phyloP scores from a whole-genome alignment of 345 rosid species.

The Sonneratia alba region DNA sequence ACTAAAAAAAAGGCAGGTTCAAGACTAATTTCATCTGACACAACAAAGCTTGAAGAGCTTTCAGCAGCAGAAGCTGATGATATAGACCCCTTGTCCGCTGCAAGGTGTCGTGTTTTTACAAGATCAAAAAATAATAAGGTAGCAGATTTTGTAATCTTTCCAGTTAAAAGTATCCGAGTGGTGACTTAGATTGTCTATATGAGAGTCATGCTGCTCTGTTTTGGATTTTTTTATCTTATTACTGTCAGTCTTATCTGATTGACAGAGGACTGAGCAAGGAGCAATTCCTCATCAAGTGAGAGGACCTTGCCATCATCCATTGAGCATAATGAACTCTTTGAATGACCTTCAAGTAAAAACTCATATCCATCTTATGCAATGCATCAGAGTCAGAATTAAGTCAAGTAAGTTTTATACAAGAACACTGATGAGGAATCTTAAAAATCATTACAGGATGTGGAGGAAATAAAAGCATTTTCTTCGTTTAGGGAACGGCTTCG shows the following conservation, averaged over 20 bases:
- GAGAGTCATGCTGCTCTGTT: not conserved
- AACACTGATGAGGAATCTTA: conserved; percentile 6
- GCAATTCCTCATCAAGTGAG: conserved; percentile 50
- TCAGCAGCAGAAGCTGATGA: conserved; percentile 29
- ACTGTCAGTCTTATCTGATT: conserved; percentile 5
- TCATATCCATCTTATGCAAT: conserved; percentile 1
- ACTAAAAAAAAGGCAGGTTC: conserved; percentile 66
- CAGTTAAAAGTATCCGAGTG: not conserved
- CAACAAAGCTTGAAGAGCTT: conserved; percentile 40
- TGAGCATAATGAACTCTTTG: conserved; percentile 37
- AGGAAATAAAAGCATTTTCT: conserved; percentile 67
- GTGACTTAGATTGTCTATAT: not conserved
- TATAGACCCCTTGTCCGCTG: conserved; percentile 58
- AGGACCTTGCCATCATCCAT: conserved; percentile 63
- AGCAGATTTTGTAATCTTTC: not conserved
- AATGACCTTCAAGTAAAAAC: conserved; percentile 56
- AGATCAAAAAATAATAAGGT: conserved; percentile 66
- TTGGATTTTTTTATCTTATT: conserved; percentile 1
- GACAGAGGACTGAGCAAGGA: conserved; percentile 61
- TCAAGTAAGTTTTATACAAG: not conserved
- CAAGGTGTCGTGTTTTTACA: conserved; percentile 68
- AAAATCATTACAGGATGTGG: conserved; percentile 36
- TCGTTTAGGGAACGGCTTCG: conserved; percentile 88
- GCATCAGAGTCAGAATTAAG: not conserved
- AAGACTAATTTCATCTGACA: conserved; percentile 60